Evolutionary conservation across 768 basidiomycete genomes (phyloP).

Genomic region (Fomitopsis serialis): DNA sequence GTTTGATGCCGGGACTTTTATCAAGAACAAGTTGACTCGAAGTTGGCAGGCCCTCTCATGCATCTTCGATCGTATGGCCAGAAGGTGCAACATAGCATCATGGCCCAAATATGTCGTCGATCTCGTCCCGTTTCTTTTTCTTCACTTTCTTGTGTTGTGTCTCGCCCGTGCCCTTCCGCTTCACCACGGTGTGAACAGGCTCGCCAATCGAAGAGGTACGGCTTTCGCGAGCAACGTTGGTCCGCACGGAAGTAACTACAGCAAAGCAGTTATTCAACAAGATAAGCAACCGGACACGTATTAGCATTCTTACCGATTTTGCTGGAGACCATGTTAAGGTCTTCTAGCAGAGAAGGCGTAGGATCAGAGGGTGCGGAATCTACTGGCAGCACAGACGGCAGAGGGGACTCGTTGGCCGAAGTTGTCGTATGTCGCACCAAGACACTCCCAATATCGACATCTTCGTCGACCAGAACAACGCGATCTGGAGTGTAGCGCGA

Average conservation of each 20-base stretch:
- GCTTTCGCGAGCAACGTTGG: not conserved
- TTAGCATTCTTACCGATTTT: too few species aligned
- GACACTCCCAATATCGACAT: not conserved
- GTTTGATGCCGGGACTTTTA: too few species aligned
- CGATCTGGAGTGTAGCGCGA: not conserved
- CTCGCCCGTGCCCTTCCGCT: slow-evolving; percentile 9
- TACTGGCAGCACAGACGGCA: too few species aligned
- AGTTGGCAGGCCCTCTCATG: too few species aligned
- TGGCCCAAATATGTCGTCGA: slow-evolving; percentile 63
- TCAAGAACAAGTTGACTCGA: too few species aligned
- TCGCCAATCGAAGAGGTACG: not conserved
- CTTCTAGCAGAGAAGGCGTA: too few species aligned
- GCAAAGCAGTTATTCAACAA: too few species aligned
- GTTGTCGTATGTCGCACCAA: not conserved
- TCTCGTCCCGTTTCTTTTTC: slow-evolving; percentile 47
- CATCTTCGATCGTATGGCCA: too few species aligned
- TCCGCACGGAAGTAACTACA: not conserved
- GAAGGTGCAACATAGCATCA: slow-evolving; percentile 4
- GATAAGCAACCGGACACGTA: too few species aligned
- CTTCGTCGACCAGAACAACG: not conserved
- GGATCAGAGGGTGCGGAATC: too few species aligned
- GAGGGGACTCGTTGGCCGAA: not conserved
- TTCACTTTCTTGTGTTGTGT: slow-evolving; percentile 21
- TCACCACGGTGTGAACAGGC: not conserved
- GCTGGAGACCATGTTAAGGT: too few species aligned